Evolutionary conservation across 352 stramenopile genomes (phyloP), one percentile per base, ranked within the genome.

Genomic region (Elongisporangium prolatum): DNA sequence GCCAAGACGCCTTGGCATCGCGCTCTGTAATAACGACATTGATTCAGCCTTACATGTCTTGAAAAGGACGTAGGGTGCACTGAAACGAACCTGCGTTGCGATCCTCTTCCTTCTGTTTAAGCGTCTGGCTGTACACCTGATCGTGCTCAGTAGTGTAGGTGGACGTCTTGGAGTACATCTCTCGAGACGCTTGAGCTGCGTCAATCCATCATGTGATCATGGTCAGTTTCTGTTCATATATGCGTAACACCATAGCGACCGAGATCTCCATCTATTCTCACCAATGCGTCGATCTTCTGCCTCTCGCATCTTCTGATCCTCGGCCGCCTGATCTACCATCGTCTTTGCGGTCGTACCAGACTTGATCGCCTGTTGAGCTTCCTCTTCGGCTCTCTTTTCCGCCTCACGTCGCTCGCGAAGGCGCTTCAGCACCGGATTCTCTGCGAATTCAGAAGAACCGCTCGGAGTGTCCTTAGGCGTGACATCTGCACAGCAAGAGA

Each of bases 311-410:
- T 72, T 84, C 20, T 65, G 74, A 13, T 74, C 69, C 34, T 88
- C 75, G 17, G 76, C 62, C 2, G 74, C 75, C 4, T 70, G 60
- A 28, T 84, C 78, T 5, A 86, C 24, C 22, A 88, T 63, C 3
- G 78, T 75, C 60, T 81, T 70, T 7, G 74, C 77, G 64, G 61
- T 84, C 52, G 74, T 75, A 3, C 74, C 61, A 5, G 44, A 58
- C 17, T 60, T 48, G 14, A 74, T 70, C 4, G 57, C 61, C 16
- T 59, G 37, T 38, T 77, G 65, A n/a, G 69, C 66, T 16, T 80
- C 57, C 24, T 84, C 69, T 38, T 77, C 69, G 1, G 69, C 64
- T 58, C 84, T 73, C 44, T 65, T 69, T 21, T 84, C 69, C 7
- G 61, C 58, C 59, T 77, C 71, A 7, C 67, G 67, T 0, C 60